A percentile compares a stretch with the other conserved stretches of the same genome.
Evolutionary conservation across 148 eudicot species (phyloP).

Genomic region (Vaccinium vitisidaea): DNA sequence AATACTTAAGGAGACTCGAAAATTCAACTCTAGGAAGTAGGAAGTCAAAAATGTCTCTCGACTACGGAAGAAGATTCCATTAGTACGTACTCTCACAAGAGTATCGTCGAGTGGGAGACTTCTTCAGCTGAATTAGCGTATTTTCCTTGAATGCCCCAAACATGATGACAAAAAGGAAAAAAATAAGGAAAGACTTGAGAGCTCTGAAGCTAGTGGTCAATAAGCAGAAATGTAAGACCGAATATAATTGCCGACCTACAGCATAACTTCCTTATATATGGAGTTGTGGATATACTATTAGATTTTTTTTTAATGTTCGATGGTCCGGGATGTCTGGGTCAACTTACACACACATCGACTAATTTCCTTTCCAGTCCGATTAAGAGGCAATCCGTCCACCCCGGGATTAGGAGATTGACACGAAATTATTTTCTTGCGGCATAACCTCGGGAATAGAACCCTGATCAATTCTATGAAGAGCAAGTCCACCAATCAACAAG

Average conservation of each 20-base stretch:
- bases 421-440: no score
- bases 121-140: neutral
- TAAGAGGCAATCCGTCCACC: no score
- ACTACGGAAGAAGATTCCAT: neutral
- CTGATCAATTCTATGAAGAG: neutral
- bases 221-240: neutral
- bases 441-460: no score
- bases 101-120: neutral
- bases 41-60: neutral
- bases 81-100: neutral
- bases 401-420: no score
- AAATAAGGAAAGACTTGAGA: neutral
- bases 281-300: neutral
- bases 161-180: neutral
- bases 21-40: neutral
- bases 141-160: neutral
- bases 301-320: no score
- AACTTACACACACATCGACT: neutral
- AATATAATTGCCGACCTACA: neutral
- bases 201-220: neutral
- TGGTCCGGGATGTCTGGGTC: no score
- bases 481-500: neutral
- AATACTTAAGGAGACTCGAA: neutral
- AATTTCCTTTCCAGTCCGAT: no score
- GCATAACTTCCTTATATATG: neutral